Evolutionary conservation across 768 basidiomycete species (phyloP).

Genomic region (Termitomyces sp.): DNA sequence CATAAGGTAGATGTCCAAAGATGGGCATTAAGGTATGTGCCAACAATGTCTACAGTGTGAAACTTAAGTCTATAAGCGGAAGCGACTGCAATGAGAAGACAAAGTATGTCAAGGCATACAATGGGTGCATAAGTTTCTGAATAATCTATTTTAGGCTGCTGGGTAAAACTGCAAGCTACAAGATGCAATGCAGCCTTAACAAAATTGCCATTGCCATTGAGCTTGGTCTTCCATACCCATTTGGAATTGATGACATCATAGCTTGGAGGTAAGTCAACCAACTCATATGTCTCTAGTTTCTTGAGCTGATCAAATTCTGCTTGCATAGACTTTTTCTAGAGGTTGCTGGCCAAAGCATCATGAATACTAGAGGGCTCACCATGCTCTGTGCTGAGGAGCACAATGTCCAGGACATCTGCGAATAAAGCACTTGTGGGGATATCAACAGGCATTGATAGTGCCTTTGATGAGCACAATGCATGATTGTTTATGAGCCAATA

Average conservation of each 20-base stretch:
- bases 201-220: too few relatives aligned
- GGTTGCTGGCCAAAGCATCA: neutral
- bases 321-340: slow-evolving; percentile 21
- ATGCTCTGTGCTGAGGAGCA: slow-evolving; percentile 1
- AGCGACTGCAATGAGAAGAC: slow-evolving; percentile 27
- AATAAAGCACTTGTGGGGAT: neutral
- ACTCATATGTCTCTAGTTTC: slow-evolving; percentile 21
- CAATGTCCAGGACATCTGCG: neutral
- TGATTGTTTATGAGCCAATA: slow-evolving; percentile 5
- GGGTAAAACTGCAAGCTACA: neutral
- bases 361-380: slow-evolving; percentile 3
- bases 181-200: neutral
- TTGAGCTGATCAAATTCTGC: slow-evolving; percentile 19
- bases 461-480: neutral
- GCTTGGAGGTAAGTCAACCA: too few relatives aligned
- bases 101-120: slow-evolving; percentile 23
- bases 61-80: slow-evolving; percentile 28
- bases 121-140: slow-evolving; percentile 26
- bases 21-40: neutral
- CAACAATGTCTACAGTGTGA: neutral
- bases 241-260: too few relatives aligned
- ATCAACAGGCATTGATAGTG: neutral
- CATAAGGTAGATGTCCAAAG: slow-evolving; percentile 28
- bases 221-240: too few relatives aligned
- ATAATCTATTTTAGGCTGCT: neutral